phyloP scores from a whole-genome alignment of 1,284 basidiomycete species.

The Pisolithus thermaeus region DNA sequence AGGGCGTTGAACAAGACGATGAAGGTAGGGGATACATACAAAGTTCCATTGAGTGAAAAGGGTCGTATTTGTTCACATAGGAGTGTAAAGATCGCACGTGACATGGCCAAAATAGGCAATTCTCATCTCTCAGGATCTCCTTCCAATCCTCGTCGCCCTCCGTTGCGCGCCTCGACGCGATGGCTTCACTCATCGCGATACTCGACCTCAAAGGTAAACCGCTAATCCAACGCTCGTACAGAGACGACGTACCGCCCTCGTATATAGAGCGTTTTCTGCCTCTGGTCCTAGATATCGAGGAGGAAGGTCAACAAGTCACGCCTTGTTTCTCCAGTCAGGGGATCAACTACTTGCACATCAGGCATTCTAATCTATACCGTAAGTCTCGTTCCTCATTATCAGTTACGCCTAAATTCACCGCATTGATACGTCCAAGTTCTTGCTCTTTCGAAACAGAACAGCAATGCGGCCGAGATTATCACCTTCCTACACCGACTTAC shows the following conservation, averaged over 20 bases:
- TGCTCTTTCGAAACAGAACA: slow-evolving; percentile 92
- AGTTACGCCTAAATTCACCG: not conserved
- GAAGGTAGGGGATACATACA: not conserved
- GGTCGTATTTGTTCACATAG: no score
- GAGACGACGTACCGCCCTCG: slow-evolving; percentile 89
- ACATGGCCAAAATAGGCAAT: not conserved
- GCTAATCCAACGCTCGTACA: slow-evolving; percentile 95
- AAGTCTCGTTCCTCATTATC: slow-evolving; percentile 30
- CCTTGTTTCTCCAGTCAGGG: slow-evolving; percentile 95
- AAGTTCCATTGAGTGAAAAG: not conserved
- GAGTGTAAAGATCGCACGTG: no score
- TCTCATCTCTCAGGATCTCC: not conserved
- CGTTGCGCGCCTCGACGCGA: slow-evolving; percentile 14
- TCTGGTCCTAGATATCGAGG: slow-evolving; percentile 93
- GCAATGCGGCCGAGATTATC: slow-evolving; percentile 94
- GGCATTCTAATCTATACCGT: slow-evolving; percentile 97
- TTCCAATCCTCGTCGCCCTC: not conserved
- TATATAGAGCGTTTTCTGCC: slow-evolving; percentile 94
- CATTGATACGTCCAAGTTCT: slow-evolving; percentile 57
- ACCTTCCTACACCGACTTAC: slow-evolving; percentile 92
- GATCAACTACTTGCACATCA: slow-evolving; percentile 97
- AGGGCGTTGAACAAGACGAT: no score
- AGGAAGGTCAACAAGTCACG: slow-evolving; percentile 91
- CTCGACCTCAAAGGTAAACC: slow-evolving; percentile 99
- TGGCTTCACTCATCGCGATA: slow-evolving; percentile 80